Evolutionary conservation across 805 yeast species (phyloP).

Genomic region (Tetrapisispora pingtungensis): DNA sequence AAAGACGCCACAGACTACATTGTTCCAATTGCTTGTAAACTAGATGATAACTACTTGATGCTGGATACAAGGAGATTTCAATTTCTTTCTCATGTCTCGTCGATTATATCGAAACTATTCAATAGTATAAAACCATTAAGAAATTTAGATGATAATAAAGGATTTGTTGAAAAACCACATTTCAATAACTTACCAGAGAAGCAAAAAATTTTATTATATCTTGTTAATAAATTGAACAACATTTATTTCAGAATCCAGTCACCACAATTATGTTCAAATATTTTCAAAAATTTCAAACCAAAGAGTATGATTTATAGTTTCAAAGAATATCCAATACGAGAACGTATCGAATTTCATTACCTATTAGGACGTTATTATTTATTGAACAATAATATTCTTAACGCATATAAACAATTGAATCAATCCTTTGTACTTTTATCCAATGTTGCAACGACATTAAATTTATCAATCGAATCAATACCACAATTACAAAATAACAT

Average conservation of each 20-base stretch:
- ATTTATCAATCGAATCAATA: background rate
- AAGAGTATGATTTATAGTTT: constrained; percentile 46
- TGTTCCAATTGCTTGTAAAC: constrained; percentile 21
- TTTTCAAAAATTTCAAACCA: constrained; percentile 37
- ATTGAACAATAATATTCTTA: constrained; percentile 40
- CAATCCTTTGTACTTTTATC: constrained; percentile 39
- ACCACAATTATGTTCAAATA: constrained; percentile 28
- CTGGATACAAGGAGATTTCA: constrained; percentile 27
- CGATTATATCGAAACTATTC: constrained; percentile 46
- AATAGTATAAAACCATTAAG: constrained; percentile 44
- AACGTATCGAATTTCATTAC: constrained; percentile 47
- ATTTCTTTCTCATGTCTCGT: constrained; percentile 38
- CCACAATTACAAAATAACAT: constrained; percentile 13
- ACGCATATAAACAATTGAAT: constrained; percentile 43
- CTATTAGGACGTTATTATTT: constrained; percentile 48
- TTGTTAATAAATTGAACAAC: constrained; percentile 46
- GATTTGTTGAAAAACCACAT: background rate
- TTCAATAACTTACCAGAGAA: constrained; percentile 25
- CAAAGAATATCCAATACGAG: constrained; percentile 33
- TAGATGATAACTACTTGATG: constrained; percentile 15
- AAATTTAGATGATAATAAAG: background rate
- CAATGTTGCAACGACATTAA: constrained; percentile 19
- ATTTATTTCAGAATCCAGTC: constrained; percentile 40
- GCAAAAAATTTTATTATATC: constrained; percentile 40
- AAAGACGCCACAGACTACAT: constrained; percentile 28